Evolutionary conservation across 2,329 filamentous ascomycete species (phyloP).

Genomic region (Penicillium sp.): DNA sequence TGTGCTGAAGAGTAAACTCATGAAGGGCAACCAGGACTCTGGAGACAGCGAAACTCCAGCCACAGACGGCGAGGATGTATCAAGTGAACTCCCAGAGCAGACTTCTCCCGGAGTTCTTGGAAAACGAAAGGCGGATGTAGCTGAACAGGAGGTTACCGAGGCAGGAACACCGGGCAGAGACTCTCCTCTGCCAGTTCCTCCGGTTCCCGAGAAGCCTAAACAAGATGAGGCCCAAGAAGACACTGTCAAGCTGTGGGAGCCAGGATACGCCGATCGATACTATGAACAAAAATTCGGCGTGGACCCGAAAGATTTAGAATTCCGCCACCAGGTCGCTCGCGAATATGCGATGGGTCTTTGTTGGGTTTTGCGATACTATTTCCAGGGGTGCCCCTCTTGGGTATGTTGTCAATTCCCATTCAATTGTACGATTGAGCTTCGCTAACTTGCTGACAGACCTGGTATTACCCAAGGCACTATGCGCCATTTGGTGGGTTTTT

Average conservation of each 20-base stretch:
- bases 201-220: conserved; percentile 48
- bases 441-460: conserved; percentile 54
- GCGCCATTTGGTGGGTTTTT: conserved; percentile 67
- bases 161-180: conserved; percentile 59
- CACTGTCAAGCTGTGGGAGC: conserved; percentile 88
- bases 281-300: conserved; percentile 96
- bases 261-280: conserved; percentile 91
- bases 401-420: not conserved
- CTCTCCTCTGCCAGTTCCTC: conserved; percentile 56
- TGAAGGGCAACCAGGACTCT: conserved; percentile 42
- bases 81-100: conserved; percentile 27
- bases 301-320: conserved; percentile 75
- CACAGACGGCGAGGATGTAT: conserved; percentile 28
- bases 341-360: conserved; percentile 93
- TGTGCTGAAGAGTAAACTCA: conserved; percentile 76
- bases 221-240: conserved; percentile 69
- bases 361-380: conserved; percentile 96
- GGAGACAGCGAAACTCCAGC: conserved; percentile 26
- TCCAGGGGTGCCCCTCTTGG: conserved; percentile 97
- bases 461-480: conserved; percentile 99
- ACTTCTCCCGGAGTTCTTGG: conserved; percentile 37
- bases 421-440: not conserved
- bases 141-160: conserved; percentile 60
- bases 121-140: conserved; percentile 67
- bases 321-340: conserved; percentile 82